Conservation (phyloP, 2,329 filamentous ascomycete genomes). For the Alternaria sp. region DNA sequence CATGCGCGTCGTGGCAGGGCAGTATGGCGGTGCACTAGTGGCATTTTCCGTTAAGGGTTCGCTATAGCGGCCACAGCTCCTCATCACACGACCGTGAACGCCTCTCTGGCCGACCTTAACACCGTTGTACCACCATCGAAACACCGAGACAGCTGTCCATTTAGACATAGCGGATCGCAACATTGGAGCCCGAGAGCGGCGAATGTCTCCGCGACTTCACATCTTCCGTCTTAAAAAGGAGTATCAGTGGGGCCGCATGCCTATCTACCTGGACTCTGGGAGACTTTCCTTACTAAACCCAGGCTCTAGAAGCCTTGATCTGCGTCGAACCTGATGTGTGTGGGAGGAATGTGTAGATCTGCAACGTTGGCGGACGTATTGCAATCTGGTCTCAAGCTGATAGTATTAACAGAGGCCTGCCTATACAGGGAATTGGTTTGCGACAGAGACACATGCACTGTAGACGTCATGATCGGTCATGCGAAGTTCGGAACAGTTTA, state of each 20-base stretch:
- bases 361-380: not conserved
- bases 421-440: not conserved
- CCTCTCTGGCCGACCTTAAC: not conserved
- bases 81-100: conserved; percentile 4
- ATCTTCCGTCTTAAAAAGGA: not conserved
- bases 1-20: conserved; percentile 1
- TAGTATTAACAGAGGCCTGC: not conserved
- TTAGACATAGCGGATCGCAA: not conserved
- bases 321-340: not conserved
- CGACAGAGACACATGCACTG: not conserved
- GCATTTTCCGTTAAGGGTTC: conserved; percentile 1
- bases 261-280: not conserved
- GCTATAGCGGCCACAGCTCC: not conserved
- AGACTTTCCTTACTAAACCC: not conserved
- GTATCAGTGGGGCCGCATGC: not conserved
- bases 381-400: not conserved
- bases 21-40: conserved; percentile 5
- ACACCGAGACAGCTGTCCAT: not conserved
- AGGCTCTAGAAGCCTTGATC: conserved; percentile 1
- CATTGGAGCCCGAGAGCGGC: not conserved
- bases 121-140: conserved; percentile 3
- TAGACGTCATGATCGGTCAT: not conserved
- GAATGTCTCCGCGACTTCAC: not conserved
- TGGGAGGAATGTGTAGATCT: not conserved
- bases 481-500: not conserved